Conservation (phyloP, 495 filamentous ascomycete genomes). For the Penicillium argentinense region DNA sequence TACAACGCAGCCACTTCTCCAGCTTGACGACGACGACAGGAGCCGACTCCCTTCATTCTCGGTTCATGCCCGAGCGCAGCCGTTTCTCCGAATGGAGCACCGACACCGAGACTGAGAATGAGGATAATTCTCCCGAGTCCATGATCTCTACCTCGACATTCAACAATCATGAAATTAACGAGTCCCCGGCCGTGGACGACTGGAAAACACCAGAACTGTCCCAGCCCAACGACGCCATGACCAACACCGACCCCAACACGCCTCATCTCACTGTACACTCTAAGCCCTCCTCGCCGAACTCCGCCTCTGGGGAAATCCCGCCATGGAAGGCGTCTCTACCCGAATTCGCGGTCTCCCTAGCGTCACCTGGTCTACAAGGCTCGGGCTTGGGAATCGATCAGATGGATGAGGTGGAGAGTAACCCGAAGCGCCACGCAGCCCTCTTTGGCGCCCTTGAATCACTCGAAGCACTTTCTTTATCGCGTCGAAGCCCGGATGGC, state of each 20-base stretch:
- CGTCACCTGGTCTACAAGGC: constrained; percentile 29
- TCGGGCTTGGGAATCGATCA: constrained; percentile 40
- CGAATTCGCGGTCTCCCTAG: constrained; percentile 33
- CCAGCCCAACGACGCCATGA: constrained; percentile 21
- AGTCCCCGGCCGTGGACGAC: constrained; percentile 20
- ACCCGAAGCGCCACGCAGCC: constrained; percentile 48
- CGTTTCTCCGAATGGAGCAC: constrained; percentile 52
- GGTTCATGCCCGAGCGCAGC: constrained; percentile 33
- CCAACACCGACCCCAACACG: constrained; percentile 38
- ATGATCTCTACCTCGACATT: constrained; percentile 38
- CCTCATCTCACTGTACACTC: constrained; percentile 40
- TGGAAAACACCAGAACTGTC: constrained; percentile 28
- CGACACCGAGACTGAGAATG: constrained; percentile 30
- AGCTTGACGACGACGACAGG: constrained; percentile 41
- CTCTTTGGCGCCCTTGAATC: constrained; percentile 39
- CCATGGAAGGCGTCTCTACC: constrained; percentile 29
- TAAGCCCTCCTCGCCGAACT: constrained; percentile 36
- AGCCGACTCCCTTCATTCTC: constrained; percentile 30
- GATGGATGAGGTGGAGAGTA: constrained; percentile 38
- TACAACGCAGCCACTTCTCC: constrained; percentile 43
- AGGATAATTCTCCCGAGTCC: constrained; percentile 38
- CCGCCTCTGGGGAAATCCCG: constrained; percentile 31
- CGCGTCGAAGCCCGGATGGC: constrained; percentile 21
- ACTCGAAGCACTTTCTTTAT: constrained; percentile 30
- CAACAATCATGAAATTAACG: constrained; percentile 22